These are phyloP conservation scores for Medicago lupulina DNA, from an alignment of 306 rosid species.

Conservation along the genomic window DNA sequence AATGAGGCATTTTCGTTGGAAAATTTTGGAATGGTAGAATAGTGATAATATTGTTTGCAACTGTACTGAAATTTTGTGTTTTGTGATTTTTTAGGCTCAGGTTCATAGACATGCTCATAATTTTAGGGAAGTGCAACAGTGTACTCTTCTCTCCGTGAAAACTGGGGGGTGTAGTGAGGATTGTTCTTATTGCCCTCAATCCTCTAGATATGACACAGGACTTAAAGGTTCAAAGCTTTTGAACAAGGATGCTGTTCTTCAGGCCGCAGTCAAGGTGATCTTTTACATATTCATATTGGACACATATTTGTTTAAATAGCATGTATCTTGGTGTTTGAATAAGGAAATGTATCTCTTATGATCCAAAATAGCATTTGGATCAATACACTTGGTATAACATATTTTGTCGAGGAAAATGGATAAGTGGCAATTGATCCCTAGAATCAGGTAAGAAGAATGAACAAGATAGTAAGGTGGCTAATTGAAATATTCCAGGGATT, in stretches of 20 bases:
- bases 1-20: slow-evolving; percentile 15
- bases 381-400: no score
- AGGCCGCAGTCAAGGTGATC: slow-evolving; percentile 77
- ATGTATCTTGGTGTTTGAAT: slow-evolving; percentile 6
- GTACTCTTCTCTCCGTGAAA: slow-evolving; percentile 93
- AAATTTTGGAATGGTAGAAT: not conserved
- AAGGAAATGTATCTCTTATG: not conserved
- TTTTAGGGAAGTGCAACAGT: slow-evolving; percentile 96
- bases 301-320: not conserved
- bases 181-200: slow-evolving; percentile 96
- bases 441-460: no score
- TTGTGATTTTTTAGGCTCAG: slow-evolving; percentile 69
- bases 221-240: slow-evolving; percentile 77
- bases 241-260: slow-evolving; percentile 78
- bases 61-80: slow-evolving; percentile 8
- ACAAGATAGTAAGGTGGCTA: no score
- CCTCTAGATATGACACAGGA: slow-evolving; percentile 88
- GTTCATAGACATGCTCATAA: slow-evolving; percentile 94
- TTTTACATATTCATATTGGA: slow-evolving; percentile 5
- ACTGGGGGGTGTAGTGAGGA: slow-evolving; percentile 99
- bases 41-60: slow-evolving; percentile 4
- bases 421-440: no score
- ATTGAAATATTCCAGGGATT: no score
- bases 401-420: no score
- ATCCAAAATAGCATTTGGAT: no score